Evolutionary conservation across 176 grass and related monocot genomes (phyloP).

Genomic region (Sorghum bicolor): DNA sequence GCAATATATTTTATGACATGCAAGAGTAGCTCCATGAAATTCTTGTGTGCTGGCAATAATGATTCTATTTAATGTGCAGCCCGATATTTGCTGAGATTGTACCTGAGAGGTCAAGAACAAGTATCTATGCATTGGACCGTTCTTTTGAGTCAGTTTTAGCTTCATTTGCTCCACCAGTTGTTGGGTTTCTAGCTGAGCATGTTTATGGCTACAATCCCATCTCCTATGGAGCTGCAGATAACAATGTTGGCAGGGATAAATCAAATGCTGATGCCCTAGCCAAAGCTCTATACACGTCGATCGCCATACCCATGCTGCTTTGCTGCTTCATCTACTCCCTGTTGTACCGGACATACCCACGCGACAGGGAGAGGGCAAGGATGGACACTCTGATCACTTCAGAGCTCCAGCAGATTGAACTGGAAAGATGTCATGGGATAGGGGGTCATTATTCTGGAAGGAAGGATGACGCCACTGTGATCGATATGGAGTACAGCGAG

Average conservation of each 20-base stretch:
- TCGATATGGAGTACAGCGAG: slow-evolving; percentile 51
- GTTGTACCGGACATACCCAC: slow-evolving; percentile 63
- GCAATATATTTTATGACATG: background rate
- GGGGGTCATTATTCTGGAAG: slow-evolving; percentile 1
- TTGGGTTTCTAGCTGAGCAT: slow-evolving; percentile 66
- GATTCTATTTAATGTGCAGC: slow-evolving; percentile 40
- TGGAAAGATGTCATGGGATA: slow-evolving; percentile 16
- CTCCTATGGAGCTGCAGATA: slow-evolving; percentile 2
- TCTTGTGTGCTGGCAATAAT: background rate
- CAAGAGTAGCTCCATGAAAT: background rate
- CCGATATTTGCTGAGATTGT: slow-evolving; percentile 96
- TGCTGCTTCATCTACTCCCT: slow-evolving; percentile 87
- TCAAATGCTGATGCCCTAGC: slow-evolving; percentile 68
- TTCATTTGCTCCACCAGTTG: slow-evolving; percentile 76
- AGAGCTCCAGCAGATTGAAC: slow-evolving; percentile 66
- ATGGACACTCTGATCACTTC: slow-evolving; percentile 61
- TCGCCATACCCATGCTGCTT: slow-evolving; percentile 71
- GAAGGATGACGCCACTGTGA: slow-evolving; percentile 27
- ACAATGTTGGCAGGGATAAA: slow-evolving; percentile 32
- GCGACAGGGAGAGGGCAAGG: slow-evolving; percentile 77
- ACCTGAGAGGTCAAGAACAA: slow-evolving; percentile 81
- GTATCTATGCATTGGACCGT: slow-evolving; percentile 77
- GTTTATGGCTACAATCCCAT: slow-evolving; percentile 68
- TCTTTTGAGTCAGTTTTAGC: slow-evolving; percentile 80
- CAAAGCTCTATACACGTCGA: slow-evolving; percentile 73